Conservation (phyloP, 768 basidiomycete species). For the Kwoniella heveanensis region DNA sequence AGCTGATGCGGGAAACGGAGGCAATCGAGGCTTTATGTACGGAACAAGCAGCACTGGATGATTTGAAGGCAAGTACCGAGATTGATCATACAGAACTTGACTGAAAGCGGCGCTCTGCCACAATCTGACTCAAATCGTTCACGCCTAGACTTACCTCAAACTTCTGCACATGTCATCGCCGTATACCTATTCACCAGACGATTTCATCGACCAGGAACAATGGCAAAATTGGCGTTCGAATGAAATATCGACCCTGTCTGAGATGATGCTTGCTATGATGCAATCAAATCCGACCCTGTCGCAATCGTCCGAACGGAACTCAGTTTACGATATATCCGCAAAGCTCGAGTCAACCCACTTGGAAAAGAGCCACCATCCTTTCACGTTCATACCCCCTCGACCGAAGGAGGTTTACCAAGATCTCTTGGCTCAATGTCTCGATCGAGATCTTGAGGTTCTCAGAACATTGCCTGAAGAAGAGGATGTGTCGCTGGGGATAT, state of each 20-base stretch:
- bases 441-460: slow-evolving; percentile 85
- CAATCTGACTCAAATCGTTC: too few species aligned
- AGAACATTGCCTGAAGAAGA: slow-evolving; percentile 82
- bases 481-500: slow-evolving; percentile 89
- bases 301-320: slow-evolving; percentile 33
- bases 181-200: slow-evolving; percentile 82
- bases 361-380: slow-evolving; percentile 59
- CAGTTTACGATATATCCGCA: slow-evolving; percentile 16
- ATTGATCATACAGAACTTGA: too few species aligned
- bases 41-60: slow-evolving; percentile 75
- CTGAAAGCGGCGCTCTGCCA: too few species aligned
- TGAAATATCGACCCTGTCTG: slow-evolving; percentile 81
- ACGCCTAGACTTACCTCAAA: slow-evolving; percentile 80
- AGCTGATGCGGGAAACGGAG: background rate
- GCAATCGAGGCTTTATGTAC: slow-evolving; percentile 21
- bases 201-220: slow-evolving; percentile 79
- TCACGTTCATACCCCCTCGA: slow-evolving; percentile 88
- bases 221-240: slow-evolving; percentile 80
- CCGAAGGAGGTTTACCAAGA: slow-evolving; percentile 82
- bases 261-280: slow-evolving; percentile 84
- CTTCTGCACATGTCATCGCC: slow-evolving; percentile 79
- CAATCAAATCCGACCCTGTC: slow-evolving; percentile 76
- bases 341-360: slow-evolving; percentile 20
- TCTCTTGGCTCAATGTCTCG: slow-evolving; percentile 77
- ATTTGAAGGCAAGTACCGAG: slow-evolving; percentile 83